Percentiles rank a stretch among this genome's conserved stretches.
Evolutionary conservation across 2,329 filamentous ascomycete genomes (phyloP).

Genomic region (Escovopsis sp.): DNA sequence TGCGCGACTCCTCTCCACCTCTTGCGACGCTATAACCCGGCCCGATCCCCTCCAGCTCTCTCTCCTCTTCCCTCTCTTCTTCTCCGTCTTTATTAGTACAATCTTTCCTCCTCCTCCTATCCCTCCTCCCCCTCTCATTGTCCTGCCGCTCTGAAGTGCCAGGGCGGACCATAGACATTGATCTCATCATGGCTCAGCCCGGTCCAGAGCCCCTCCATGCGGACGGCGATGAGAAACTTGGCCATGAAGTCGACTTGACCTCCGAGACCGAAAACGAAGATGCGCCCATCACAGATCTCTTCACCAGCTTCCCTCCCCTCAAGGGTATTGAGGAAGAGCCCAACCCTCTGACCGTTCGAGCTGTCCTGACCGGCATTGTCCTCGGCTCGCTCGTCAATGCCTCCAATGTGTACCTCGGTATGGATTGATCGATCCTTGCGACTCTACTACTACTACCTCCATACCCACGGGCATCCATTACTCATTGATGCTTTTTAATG

Average conservation of each 20-base stretch:
- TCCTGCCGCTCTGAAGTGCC: no score
- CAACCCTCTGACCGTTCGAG: conserved; percentile 39
- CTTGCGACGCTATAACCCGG: no score
- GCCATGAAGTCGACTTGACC: conserved; percentile 14
- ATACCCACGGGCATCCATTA: no score
- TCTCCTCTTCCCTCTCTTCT: no score
- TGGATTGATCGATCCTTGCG: neutral
- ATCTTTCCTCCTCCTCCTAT: no score
- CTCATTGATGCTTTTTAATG: neutral
- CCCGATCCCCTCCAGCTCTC: no score
- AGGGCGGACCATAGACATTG: no score
- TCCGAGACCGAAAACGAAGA: conserved; percentile 13
- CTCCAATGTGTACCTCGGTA: conserved; percentile 47
- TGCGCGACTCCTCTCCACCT: no score
- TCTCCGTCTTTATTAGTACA: no score
- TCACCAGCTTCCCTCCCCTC: conserved; percentile 25
- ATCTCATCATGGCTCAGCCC: neutral
- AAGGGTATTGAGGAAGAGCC: conserved; percentile 28
- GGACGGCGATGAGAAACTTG: conserved; percentile 10
- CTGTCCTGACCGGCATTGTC: conserved; percentile 37
- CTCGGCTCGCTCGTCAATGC: conserved; percentile 46
- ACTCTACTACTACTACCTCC: no score
- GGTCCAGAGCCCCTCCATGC: neutral
- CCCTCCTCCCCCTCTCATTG: no score
- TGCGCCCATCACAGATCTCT: conserved; percentile 21